A percentile compares a stretch with the other conserved stretches of the same genome.
These are phyloP conservation scores for Tetrapisispora namnaoensis DNA, from an alignment of 805 yeast genomes.

Conservation along the genomic window DNA sequence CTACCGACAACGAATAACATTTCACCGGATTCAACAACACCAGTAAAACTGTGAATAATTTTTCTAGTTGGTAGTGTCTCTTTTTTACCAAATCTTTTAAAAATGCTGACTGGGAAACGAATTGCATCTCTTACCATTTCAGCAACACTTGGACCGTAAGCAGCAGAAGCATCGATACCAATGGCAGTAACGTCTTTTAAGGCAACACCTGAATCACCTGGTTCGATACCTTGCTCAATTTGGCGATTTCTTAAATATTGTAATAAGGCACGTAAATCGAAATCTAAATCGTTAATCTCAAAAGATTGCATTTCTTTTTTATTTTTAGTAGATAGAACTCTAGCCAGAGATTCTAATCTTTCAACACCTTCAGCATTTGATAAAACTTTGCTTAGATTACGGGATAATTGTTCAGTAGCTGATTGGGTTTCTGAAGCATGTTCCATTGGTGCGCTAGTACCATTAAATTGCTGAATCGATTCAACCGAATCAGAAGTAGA, in stretches of 20 bases:
- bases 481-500: background rate
- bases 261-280: conserved; percentile 36
- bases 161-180: conserved; percentile 45
- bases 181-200: conserved; percentile 36
- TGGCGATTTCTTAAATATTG: conserved; percentile 33
- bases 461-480: background rate
- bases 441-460: background rate
- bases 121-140: conserved; percentile 33
- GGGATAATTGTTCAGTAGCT: conserved; percentile 21
- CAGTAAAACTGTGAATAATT: conserved; percentile 34
- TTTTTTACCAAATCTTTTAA: conserved; percentile 22
- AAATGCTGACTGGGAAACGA: conserved; percentile 21
- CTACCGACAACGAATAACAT: conserved; percentile 45
- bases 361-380: conserved; percentile 30
- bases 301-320: conserved; percentile 36
- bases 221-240: conserved; percentile 37
- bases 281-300: conserved; percentile 37
- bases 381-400: conserved; percentile 25
- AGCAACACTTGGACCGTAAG: conserved; percentile 39
- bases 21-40: conserved; percentile 40
- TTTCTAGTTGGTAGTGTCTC: conserved; percentile 28
- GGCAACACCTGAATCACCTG: conserved; percentile 43
- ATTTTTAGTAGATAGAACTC: conserved; percentile 41
- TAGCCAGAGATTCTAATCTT: conserved; percentile 40
- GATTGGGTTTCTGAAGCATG: conserved; percentile 14